Evolutionary conservation across 2,329 filamentous ascomycete genomes (phyloP).

Genomic region (Colletotrichum shisoi): DNA sequence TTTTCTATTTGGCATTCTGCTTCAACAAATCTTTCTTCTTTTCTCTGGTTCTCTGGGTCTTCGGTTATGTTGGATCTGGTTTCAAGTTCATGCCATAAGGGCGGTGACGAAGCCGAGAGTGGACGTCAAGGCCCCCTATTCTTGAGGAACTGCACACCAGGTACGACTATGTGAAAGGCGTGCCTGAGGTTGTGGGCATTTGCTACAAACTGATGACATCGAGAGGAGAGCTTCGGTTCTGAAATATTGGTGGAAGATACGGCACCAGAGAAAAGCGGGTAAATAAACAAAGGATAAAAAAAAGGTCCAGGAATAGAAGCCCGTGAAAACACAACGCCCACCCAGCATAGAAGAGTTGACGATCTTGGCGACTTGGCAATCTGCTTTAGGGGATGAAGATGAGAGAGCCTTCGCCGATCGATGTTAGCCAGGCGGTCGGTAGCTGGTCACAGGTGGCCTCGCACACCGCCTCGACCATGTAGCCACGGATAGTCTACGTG

Average conservation of each 20-base stretch:
- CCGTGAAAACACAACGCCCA: neutral
- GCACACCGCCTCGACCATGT: neutral
- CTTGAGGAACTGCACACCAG: neutral
- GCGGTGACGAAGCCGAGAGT: neutral
- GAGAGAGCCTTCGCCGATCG: neutral
- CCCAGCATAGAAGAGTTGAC: neutral
- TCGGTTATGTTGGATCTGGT: constrained; percentile 11
- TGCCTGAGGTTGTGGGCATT: neutral
- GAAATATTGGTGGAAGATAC: neutral
- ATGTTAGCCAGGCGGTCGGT: neutral
- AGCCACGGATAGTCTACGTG: neutral
- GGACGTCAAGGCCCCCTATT: neutral
- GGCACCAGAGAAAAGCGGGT: neutral
- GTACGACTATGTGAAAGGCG: neutral
- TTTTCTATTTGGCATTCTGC: constrained; percentile 14
- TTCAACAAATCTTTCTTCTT: constrained; percentile 8
- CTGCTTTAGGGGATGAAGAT: neutral
- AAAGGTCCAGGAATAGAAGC: neutral
- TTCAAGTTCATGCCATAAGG: neutral
- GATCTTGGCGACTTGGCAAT: neutral
- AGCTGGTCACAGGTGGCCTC: neutral
- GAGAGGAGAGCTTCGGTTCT: neutral
- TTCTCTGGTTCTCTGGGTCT: neutral
- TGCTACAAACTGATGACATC: neutral
- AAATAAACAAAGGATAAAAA: neutral